A percentile compares a stretch with the other conserved stretches of the same genome.
Evolutionary conservation across 371 early-diverging fungal genomes (phyloP).

Genomic region (Fennellomyces sp.): DNA sequence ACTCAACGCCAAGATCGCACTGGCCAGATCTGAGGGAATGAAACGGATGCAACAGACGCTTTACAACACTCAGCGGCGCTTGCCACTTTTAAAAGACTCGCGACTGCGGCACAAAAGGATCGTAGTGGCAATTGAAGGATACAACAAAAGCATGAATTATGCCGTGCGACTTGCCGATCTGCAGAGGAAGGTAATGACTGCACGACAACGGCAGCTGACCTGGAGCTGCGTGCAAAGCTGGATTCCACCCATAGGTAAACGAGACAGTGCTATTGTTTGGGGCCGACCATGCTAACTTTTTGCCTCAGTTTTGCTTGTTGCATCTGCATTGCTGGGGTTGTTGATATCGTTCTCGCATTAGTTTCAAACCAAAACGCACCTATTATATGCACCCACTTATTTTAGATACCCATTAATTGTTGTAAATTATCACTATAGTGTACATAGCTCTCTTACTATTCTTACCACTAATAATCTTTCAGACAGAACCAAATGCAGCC

Average conservation of each 20-base stretch:
- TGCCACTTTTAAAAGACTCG: slow-evolving; percentile 8
- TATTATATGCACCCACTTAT: too few relatives aligned
- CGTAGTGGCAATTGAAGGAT: slow-evolving; percentile 15
- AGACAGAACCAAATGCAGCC: too few relatives aligned
- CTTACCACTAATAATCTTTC: neutral
- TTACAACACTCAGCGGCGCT: slow-evolving; percentile 8
- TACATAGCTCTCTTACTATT: neutral
- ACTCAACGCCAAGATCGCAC: slow-evolving; percentile 7
- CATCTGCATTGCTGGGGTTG: neutral
- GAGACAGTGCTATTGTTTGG: too few relatives aligned
- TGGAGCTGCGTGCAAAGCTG: slow-evolving; percentile 13
- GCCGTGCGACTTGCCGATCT: slow-evolving; percentile 5
- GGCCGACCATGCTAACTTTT: too few relatives aligned
- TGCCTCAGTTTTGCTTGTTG: neutral
- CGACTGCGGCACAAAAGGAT: slow-evolving; percentile 12
- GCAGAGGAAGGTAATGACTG: slow-evolving; percentile 7
- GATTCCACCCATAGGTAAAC: slow-evolving; percentile 13
- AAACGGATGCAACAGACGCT: slow-evolving; percentile 10
- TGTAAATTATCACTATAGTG: neutral
- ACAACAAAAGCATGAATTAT: slow-evolving; percentile 14
- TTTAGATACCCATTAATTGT: too few relatives aligned
- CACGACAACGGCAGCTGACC: slow-evolving; percentile 11
- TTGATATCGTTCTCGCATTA: neutral
- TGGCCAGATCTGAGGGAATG: slow-evolving; percentile 10
- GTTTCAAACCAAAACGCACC: too few relatives aligned